A percentile compares a stretch with the other conserved stretches of the same genome.
phyloP scores from a whole-genome alignment of 2,329 filamentous ascomycete species.

The Ceratocystis ficicola region DNA sequence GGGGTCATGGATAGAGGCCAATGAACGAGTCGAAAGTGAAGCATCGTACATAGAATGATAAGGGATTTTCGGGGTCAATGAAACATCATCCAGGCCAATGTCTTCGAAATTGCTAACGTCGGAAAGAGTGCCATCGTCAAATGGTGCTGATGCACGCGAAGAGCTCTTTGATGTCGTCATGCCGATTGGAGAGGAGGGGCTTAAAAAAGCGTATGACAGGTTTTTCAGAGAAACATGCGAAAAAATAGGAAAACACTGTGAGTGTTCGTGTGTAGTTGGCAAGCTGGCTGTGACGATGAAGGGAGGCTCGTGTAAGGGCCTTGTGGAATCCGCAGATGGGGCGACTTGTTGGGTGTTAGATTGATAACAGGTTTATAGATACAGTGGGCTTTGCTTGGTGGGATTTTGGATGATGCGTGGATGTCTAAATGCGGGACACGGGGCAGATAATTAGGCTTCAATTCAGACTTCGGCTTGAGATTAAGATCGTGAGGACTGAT shows the following conservation, averaged over 20 bases:
- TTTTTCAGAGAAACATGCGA: constrained; percentile 2
- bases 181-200: constrained; percentile 32
- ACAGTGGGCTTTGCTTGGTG: neutral
- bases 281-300: neutral
- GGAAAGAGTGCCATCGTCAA: constrained; percentile 58
- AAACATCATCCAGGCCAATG: constrained; percentile 65
- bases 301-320: neutral
- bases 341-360: neutral
- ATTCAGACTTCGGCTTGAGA: neutral
- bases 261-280: neutral
- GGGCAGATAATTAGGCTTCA: neutral
- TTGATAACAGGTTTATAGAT: neutral
- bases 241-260: neutral
- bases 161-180: constrained; percentile 76
- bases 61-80: constrained; percentile 26
- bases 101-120: constrained; percentile 85
- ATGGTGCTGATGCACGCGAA: constrained; percentile 68
- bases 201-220: neutral
- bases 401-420: neutral
- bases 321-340: neutral
- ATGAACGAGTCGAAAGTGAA: constrained; percentile 28
- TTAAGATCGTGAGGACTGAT: neutral
- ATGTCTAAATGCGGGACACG: neutral
- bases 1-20: constrained; percentile 27
- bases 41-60: constrained; percentile 16